These are phyloP conservation scores for Pythium pyrilobum DNA, from an alignment of 352 stramenopile genomes.

Conservation along the genomic window DNA sequence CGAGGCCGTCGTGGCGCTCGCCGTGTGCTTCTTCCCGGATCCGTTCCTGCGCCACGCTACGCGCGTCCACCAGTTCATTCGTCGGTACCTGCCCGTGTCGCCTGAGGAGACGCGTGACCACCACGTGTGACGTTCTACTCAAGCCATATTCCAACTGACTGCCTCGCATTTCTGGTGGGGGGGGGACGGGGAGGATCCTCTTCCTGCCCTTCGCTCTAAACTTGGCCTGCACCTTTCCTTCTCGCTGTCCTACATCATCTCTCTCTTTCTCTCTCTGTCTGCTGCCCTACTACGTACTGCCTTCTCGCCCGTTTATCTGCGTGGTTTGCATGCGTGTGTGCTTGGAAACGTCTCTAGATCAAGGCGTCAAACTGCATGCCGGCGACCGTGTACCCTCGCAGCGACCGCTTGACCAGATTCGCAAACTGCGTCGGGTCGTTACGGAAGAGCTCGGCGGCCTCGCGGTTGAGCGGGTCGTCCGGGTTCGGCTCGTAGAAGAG, in stretches of 20 bases:
- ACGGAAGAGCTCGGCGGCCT: slow-evolving; percentile 96
- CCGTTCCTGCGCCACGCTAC: slow-evolving; percentile 51
- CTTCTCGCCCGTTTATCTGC: no score
- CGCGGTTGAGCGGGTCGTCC: slow-evolving; percentile 97
- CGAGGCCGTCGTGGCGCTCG: slow-evolving; percentile 52
- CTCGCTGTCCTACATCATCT: neutral
- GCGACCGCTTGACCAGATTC: slow-evolving; percentile 81
- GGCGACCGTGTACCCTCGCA: slow-evolving; percentile 76
- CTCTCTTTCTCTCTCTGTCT: neutral
- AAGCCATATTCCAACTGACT: neutral
- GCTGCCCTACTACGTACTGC: slow-evolving; percentile 8
- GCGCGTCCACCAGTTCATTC: slow-evolving; percentile 67
- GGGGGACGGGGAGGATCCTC: slow-evolving; percentile 2
- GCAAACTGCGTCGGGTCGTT: slow-evolving; percentile 93
- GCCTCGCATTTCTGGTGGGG: neutral
- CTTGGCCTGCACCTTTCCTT: neutral
- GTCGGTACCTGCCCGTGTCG: slow-evolving; percentile 54
- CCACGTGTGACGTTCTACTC: slow-evolving; percentile 1
- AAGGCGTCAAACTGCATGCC: slow-evolving; percentile 82
- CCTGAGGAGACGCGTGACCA: slow-evolving; percentile 52
- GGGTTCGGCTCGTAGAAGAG: slow-evolving; percentile 99
- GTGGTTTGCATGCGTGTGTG: no score
- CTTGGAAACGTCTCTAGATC: slow-evolving; percentile 56
- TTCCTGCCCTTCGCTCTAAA: neutral
- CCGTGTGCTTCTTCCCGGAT: slow-evolving; percentile 53